Evolutionary conservation across 2,329 filamentous ascomycete species (phyloP).

Genomic region (Madurella fahalii): DNA sequence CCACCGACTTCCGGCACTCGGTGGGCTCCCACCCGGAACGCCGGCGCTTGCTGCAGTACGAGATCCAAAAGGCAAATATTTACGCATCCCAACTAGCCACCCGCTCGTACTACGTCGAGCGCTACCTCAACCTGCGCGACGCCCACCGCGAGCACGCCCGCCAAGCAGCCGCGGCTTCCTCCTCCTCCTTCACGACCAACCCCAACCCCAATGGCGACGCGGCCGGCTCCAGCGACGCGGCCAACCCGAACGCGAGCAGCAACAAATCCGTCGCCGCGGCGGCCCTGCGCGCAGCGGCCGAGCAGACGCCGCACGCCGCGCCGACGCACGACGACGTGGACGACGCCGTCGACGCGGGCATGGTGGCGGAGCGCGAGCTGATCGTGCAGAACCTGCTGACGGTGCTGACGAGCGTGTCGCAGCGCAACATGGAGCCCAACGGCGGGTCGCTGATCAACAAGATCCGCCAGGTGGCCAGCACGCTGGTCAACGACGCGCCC

Average conservation of each 20-base stretch:
- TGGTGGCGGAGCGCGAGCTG: conserved; percentile 72
- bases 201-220: conserved; percentile 31
- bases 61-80: conserved; percentile 90
- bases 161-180: conserved; percentile 36
- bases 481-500: conserved; percentile 60
- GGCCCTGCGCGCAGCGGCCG: conserved; percentile 40
- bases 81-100: conserved; percentile 78
- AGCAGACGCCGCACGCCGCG: conserved; percentile 26
- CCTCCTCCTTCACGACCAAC: conserved; percentile 30
- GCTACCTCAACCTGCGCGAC: conserved; percentile 75
- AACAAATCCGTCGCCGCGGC: conserved; percentile 32
- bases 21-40: conserved; percentile 47
- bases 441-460: conserved; percentile 69
- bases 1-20: conserved; percentile 48
- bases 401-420: conserved; percentile 71
- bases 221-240: conserved; percentile 17
- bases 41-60: conserved; percentile 64
- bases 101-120: conserved; percentile 78
- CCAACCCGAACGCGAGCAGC: conserved; percentile 22
- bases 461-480: conserved; percentile 78
- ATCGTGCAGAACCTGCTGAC: conserved; percentile 75
- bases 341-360: conserved; percentile 54
- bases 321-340: conserved; percentile 28
- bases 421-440: conserved; percentile 78
- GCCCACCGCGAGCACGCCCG: conserved; percentile 47